Conservation (phyloP, 139 green algal species). For the Diplosphaera chodatii region DNA sequence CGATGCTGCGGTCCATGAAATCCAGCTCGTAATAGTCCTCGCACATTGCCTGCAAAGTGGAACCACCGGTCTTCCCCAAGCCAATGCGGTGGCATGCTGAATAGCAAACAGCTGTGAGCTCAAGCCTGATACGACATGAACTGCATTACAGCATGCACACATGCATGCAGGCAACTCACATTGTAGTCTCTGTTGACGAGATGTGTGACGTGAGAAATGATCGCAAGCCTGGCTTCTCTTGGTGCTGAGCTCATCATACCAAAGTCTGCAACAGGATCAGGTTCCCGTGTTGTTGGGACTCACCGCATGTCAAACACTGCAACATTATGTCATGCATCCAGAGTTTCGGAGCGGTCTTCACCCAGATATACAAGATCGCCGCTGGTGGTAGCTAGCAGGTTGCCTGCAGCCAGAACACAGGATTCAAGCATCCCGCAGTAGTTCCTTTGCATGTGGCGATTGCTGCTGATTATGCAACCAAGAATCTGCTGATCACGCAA, state of each 20-base stretch:
- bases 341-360: conserved; percentile 21
- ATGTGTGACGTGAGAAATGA: conserved; percentile 96
- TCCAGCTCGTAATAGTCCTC: conserved; percentile 29
- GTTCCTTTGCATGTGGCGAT: too few relatives aligned
- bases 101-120: too few relatives aligned
- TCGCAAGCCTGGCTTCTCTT: conserved; percentile 36
- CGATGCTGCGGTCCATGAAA: conserved; percentile 58
- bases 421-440: too few relatives aligned
- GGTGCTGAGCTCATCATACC: conserved; percentile 95
- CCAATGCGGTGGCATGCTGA: too few relatives aligned
- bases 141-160: too few relatives aligned
- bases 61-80: too few relatives aligned
- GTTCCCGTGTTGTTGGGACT: too few relatives aligned
- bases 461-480: too few relatives aligned
- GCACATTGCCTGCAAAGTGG: conserved; percentile 19
- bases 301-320: too few relatives aligned
- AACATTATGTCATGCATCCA: too few relatives aligned
- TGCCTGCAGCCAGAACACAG: conserved; percentile 50
- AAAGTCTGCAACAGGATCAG: conserved; percentile 55
- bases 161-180: neutral
- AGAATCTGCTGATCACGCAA: too few relatives aligned
- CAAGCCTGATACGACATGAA: too few relatives aligned
- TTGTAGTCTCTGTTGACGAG: conserved; percentile 84
- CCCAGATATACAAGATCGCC: conserved; percentile 85
- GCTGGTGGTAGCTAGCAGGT: conserved; percentile 81